A percentile compares a stretch with the other conserved stretches of the same genome.
Evolutionary conservation across 2,329 filamentous ascomycete genomes (phyloP).

Genomic region (Aspergillus sp.): DNA sequence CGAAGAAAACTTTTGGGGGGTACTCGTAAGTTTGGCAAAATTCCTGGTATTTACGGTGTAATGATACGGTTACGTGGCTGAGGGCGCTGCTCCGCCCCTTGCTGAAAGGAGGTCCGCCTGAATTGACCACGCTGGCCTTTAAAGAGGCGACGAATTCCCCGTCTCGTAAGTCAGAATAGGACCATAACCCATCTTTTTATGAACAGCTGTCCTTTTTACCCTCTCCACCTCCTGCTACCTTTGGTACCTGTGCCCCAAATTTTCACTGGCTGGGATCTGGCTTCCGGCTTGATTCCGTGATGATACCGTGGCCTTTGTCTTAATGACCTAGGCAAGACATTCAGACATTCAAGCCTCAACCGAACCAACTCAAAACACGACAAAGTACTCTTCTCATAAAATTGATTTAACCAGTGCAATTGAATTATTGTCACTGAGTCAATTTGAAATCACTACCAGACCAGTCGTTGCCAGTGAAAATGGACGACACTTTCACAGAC

Average conservation of each 20-base stretch:
- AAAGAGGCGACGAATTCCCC: conserved; percentile 29
- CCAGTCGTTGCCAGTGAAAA: conserved; percentile 17
- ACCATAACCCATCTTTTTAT: conserved; percentile 17
- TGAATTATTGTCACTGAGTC: not conserved
- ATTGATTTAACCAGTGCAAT: not conserved
- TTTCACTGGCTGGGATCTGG: conserved; percentile 21
- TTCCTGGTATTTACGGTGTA: conserved; percentile 1
- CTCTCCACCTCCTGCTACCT: conserved; percentile 18
- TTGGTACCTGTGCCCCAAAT: conserved; percentile 11
- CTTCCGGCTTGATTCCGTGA: conserved; percentile 30
- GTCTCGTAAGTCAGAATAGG: conserved; percentile 2
- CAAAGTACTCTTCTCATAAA: not conserved
- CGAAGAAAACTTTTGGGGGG: not conserved
- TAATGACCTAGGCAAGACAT: conserved; percentile 14
- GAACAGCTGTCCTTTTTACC: conserved; percentile 37
- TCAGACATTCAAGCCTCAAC: conserved; percentile 5
- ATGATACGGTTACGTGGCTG: conserved; percentile 18
- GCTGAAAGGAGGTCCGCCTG: conserved; percentile 12
- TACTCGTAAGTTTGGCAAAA: not conserved
- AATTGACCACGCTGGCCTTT: conserved; percentile 44
- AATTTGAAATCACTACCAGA: conserved; percentile 8
- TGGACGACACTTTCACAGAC: conserved; percentile 37
- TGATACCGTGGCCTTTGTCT: conserved; percentile 38
- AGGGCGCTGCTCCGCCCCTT: conserved; percentile 23
- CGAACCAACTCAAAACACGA: not conserved